Conservation (phyloP, 306 rosid genomes). For the Urtica urens region DNA sequence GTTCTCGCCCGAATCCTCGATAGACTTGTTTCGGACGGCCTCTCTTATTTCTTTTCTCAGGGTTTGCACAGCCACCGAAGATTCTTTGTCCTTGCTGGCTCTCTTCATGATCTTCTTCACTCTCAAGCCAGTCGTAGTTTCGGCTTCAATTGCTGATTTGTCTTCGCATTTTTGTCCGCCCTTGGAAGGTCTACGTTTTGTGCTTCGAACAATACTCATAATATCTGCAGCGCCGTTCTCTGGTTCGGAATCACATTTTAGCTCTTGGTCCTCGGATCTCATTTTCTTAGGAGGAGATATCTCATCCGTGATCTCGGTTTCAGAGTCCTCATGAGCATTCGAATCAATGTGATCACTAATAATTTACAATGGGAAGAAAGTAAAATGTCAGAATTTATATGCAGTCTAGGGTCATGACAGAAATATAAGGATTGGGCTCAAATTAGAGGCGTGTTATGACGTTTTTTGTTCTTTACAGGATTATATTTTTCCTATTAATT, state of each 20-base stretch:
- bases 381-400: constrained; percentile 18
- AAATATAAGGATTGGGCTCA: too few species aligned
- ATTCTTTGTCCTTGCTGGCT: constrained; percentile 57
- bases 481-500: too few species aligned
- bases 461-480: too few species aligned
- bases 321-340: constrained; percentile 34
- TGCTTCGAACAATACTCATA: constrained; percentile 67
- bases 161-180: constrained; percentile 16
- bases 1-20: constrained; percentile 55
- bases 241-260: constrained; percentile 25
- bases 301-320: constrained; percentile 31
- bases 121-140: constrained; percentile 60
- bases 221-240: constrained; percentile 33
- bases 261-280: constrained; percentile 31
- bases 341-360: constrained; percentile 29
- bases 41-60: constrained; percentile 87
- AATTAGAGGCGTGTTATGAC: too few species aligned
- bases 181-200: constrained; percentile 40
- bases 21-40: constrained; percentile 59
- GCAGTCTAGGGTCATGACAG: constrained; percentile 16
- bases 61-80: constrained; percentile 59
- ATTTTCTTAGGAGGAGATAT: constrained; percentile 29
- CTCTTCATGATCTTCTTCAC: constrained; percentile 96
- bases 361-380: constrained; percentile 3
- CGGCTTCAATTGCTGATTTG: constrained; percentile 36